Conservation (phyloP, 805 yeast species). For the Millerago galiae region DNA sequence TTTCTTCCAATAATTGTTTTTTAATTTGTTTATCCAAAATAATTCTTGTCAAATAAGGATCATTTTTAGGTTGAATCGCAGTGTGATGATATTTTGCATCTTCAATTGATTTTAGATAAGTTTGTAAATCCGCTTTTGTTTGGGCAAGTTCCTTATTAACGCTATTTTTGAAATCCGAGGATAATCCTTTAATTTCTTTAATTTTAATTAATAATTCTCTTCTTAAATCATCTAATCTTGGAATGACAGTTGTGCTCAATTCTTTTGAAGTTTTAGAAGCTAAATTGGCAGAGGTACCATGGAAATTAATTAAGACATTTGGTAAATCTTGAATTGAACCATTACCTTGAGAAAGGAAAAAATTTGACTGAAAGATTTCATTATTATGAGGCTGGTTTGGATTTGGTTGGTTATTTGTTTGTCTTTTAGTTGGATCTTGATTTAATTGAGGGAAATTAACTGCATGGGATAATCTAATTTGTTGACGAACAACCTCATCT, state of each 20-base stretch:
- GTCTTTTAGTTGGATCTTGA: slow-evolving; percentile 2
- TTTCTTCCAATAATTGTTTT: slow-evolving; percentile 76
- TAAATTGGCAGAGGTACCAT: slow-evolving; percentile 50
- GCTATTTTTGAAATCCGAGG: slow-evolving; percentile 77
- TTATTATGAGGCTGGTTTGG: not conserved
- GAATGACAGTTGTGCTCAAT: slow-evolving; percentile 53
- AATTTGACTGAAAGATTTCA: slow-evolving; percentile 24
- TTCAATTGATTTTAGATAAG: slow-evolving; percentile 58
- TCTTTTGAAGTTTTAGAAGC: slow-evolving; percentile 57
- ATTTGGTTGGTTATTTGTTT: not conserved
- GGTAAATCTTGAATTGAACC: slow-evolving; percentile 84
- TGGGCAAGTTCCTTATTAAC: slow-evolving; percentile 62
- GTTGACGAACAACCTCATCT: slow-evolving; percentile 84
- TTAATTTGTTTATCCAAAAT: slow-evolving; percentile 71
- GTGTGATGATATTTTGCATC: slow-evolving; percentile 43
- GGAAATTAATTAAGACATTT: slow-evolving; percentile 58
- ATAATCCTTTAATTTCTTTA: slow-evolving; percentile 76
- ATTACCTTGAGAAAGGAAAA: slow-evolving; percentile 71
- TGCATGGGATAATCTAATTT: slow-evolving; percentile 73
- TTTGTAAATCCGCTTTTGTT: slow-evolving; percentile 50
- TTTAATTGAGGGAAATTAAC: slow-evolving; percentile 38
- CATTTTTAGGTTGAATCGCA: slow-evolving; percentile 49
- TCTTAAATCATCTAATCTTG: slow-evolving; percentile 60
- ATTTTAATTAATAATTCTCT: slow-evolving; percentile 79
- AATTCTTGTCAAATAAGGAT: slow-evolving; percentile 75